These are phyloP conservation scores for Calonectria montana DNA, from an alignment of 2,329 filamentous ascomycete species.

Conservation along the genomic window DNA sequence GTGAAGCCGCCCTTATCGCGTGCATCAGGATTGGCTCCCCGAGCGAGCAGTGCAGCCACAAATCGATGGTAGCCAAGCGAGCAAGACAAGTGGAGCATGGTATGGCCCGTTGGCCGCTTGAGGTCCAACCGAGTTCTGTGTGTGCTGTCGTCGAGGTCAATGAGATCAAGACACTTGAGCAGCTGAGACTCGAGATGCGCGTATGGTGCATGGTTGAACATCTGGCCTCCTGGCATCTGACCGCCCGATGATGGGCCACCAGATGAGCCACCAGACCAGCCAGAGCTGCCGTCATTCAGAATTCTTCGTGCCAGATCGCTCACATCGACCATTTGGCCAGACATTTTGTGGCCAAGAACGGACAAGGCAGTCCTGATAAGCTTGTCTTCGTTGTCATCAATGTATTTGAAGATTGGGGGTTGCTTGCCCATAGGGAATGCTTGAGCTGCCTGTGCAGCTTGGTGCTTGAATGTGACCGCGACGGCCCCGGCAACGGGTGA, in stretches of 20 bases:
- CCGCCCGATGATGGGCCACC: conserved; percentile 55
- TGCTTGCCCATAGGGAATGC: conserved; percentile 53
- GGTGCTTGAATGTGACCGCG: conserved; percentile 74
- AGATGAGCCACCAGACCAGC: conserved; percentile 59
- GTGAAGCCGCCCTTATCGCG: conserved; percentile 85
- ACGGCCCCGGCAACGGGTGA: conserved; percentile 75
- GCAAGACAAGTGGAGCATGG: conserved; percentile 83
- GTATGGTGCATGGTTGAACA: conserved; percentile 55
- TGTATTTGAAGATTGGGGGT: conserved; percentile 75
- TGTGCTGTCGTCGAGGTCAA: conserved; percentile 81
- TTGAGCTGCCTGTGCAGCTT: conserved; percentile 54
- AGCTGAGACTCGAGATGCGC: conserved; percentile 74
- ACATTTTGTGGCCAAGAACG: conserved; percentile 73
- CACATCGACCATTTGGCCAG: conserved; percentile 70
- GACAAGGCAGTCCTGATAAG: conserved; percentile 75
- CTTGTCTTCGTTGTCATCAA: conserved; percentile 76
- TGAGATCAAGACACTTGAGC: conserved; percentile 79
- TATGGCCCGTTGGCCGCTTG: conserved; percentile 75
- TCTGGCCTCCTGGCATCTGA: conserved; percentile 55
- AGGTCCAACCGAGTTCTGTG: conserved; percentile 76
- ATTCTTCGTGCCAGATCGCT: conserved; percentile 72
- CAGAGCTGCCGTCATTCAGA: conserved; percentile 59
- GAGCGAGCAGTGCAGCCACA: conserved; percentile 79
- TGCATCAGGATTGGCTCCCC: conserved; percentile 81
- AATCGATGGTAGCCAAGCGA: conserved; percentile 81